Conservation (phyloP, 331 rosid genomes). For the Malus hybrid region DNA sequence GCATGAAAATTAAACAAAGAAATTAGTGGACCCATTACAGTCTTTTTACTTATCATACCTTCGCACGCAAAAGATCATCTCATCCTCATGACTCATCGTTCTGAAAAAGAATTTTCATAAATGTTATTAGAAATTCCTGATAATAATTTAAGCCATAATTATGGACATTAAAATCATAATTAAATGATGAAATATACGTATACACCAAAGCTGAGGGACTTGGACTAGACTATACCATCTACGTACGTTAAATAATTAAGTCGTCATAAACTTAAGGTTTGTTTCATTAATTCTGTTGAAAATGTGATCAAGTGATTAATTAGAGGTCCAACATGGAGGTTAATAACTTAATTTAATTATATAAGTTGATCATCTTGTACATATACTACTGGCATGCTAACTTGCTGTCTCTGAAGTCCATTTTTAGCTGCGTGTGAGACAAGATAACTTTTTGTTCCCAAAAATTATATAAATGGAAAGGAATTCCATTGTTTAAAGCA, state of each 20-base stretch:
- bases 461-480: background rate
- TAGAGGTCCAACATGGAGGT: background rate
- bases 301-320: background rate
- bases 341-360: background rate
- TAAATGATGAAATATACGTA: too few species aligned
- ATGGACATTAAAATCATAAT: background rate
- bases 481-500: background rate
- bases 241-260: too few species aligned
- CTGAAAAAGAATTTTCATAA: background rate
- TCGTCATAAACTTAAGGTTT: background rate
- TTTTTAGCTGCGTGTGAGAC: conserved; percentile 24
- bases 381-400: background rate
- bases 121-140: background rate
- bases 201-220: too few species aligned
- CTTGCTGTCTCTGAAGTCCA: conserved; percentile 19
- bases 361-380: background rate
- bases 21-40: conserved; percentile 17
- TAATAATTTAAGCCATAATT: background rate
- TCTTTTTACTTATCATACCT: conserved; percentile 14
- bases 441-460: conserved; percentile 6
- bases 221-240: too few species aligned
- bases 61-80: conserved; percentile 38
- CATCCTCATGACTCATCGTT: conserved; percentile 5
- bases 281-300: background rate
- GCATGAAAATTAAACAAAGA: conserved; percentile 9